phyloP scores from a whole-genome alignment of 2,329 filamentous ascomycete genomes.

The Trichoderma guizhouense region DNA sequence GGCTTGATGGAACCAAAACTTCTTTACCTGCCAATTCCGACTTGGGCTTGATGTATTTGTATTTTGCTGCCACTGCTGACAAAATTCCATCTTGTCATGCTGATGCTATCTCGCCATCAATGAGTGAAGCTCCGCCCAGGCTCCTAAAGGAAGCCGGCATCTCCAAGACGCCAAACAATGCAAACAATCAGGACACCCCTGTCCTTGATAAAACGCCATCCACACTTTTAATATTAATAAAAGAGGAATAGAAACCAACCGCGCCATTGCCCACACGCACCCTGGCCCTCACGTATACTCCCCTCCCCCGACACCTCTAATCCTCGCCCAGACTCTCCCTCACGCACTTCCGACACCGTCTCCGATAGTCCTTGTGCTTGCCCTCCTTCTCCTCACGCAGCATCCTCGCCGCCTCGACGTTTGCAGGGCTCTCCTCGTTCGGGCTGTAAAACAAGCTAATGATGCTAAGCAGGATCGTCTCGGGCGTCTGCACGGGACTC shows the following conservation, averaged over 20 bases:
- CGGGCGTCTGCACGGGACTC: slow-evolving; percentile 90
- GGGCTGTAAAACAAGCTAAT: slow-evolving; percentile 90
- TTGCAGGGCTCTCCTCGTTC: slow-evolving; percentile 93
- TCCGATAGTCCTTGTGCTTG: slow-evolving; percentile 68
- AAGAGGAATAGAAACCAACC: not conserved
- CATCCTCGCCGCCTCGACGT: slow-evolving; percentile 86
- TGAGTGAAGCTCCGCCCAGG: not conserved
- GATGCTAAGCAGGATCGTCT: slow-evolving; percentile 88
- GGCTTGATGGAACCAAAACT: not conserved
- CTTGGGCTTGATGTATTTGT: not conserved
- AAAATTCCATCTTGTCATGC: not conserved
- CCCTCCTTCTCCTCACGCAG: slow-evolving; percentile 73
- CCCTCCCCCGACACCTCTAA: slow-evolving; percentile 26
- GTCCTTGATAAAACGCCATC: slow-evolving; percentile 7
- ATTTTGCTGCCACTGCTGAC: not conserved
- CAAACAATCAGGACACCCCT: not conserved
- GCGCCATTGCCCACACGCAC: not conserved
- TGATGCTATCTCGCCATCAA: not conserved
- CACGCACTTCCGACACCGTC: slow-evolving; percentile 72
- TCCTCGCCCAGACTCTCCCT: slow-evolving; percentile 77
- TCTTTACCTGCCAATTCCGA: not conserved
- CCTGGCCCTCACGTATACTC: not conserved
- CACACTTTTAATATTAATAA: not conserved
- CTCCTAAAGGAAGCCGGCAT: not conserved
- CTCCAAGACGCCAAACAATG: slow-evolving; percentile 19